Percentiles rank a stretch among this genome's conserved stretches.
phyloP scores from a whole-genome alignment of 1,139 yeast genomes.

The Ogataea hybrid region DNA sequence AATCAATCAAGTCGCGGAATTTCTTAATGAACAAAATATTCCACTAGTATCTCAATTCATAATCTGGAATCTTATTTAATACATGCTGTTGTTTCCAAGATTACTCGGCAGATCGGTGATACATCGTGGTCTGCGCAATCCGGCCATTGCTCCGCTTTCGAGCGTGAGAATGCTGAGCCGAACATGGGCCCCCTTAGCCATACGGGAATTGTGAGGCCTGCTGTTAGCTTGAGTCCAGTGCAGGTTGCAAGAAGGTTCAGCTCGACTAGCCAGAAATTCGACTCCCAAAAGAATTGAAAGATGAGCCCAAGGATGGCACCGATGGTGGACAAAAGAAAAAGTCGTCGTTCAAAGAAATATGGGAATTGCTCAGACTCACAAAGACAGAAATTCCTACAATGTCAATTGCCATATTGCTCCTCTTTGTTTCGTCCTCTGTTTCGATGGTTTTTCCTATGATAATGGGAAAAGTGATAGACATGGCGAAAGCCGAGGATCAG shows the following conservation, averaged over 20 bases:
- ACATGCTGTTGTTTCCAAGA: not conserved
- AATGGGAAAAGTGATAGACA: constrained; percentile 40
- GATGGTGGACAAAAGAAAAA: constrained; percentile 13
- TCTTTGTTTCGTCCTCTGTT: constrained; percentile 32
- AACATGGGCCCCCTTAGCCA: not conserved
- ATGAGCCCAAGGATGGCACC: constrained; percentile 1
- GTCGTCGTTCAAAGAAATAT: constrained; percentile 29
- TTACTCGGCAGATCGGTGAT: not conserved
- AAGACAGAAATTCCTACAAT: constrained; percentile 31
- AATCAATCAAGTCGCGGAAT: not conserved
- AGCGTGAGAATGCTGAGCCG: not conserved
- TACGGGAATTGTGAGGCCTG: not conserved
- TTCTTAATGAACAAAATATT: not conserved
- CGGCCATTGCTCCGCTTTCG: not conserved
- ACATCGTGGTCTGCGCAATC: not conserved
- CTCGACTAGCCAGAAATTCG: not conserved
- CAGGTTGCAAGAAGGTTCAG: not conserved
- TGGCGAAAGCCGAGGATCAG: constrained; percentile 38
- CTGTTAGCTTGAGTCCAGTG: not conserved
- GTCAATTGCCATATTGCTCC: constrained; percentile 28
- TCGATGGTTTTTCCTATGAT: constrained; percentile 48
- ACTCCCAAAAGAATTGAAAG: not conserved
- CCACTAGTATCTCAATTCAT: not conserved
- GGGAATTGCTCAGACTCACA: constrained; percentile 28
- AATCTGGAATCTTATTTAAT: not conserved